A percentile compares a stretch with the other conserved stretches of the same genome.
Evolutionary conservation across 2,329 filamentous ascomycete species (phyloP).

Genomic region (Magnaporthiopsis rhizophila): DNA sequence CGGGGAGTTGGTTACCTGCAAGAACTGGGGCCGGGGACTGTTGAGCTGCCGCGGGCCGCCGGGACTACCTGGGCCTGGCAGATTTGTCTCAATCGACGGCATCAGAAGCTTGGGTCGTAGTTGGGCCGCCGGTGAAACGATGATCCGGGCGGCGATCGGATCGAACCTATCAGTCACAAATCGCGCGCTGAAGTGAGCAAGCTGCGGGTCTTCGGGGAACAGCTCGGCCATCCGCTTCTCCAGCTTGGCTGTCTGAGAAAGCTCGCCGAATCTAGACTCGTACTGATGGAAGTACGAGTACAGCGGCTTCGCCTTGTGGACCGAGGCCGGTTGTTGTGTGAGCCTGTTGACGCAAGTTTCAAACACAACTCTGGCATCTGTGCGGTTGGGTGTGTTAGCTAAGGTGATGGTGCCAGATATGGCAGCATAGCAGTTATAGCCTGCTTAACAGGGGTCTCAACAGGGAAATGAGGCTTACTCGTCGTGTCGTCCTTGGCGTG

Average conservation of each 20-base stretch:
- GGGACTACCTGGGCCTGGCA: conserved; percentile 19
- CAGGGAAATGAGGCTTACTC: conserved; percentile 50
- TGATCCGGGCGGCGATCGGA: conserved; percentile 69
- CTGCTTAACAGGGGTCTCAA: neutral
- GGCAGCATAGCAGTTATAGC: neutral
- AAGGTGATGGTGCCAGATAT: no score
- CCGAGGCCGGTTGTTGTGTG: conserved; percentile 64
- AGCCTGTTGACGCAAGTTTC: conserved; percentile 86
- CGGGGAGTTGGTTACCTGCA: conserved; percentile 43
- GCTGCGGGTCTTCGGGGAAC: conserved; percentile 79
- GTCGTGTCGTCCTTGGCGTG: conserved; percentile 88
- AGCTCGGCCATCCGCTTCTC: conserved; percentile 89
- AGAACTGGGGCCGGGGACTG: conserved; percentile 41
- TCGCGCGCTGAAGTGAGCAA: conserved; percentile 67
- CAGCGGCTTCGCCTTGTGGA: conserved; percentile 71
- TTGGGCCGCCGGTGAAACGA: conserved; percentile 75
- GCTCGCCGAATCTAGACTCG: conserved; percentile 88
- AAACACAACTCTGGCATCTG: conserved; percentile 91
- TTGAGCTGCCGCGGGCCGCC: conserved; percentile 17
- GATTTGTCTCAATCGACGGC: conserved; percentile 41
- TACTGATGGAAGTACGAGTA: conserved; percentile 93
- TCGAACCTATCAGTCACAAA: conserved; percentile 71
- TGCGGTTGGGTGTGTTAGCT: conserved; percentile 13
- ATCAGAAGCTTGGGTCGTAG: conserved; percentile 53
- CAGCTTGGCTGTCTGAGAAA: conserved; percentile 81